Percentiles rank a stretch among this genome's conserved stretches.
These are phyloP conservation scores for Phtheirospermum japonicum DNA, from an alignment of 257 asterid species.

Conservation along the genomic window DNA sequence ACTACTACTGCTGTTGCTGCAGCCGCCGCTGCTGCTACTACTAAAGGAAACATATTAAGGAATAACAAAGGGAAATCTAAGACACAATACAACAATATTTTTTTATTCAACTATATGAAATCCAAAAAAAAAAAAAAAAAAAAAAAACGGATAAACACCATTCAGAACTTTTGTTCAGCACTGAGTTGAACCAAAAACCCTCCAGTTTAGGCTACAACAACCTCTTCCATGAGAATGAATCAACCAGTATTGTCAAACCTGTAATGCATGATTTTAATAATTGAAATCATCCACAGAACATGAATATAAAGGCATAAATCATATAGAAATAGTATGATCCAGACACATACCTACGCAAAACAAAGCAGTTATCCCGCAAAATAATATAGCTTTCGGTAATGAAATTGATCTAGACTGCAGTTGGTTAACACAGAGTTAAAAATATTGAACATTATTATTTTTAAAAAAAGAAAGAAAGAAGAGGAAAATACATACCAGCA, in stretches of 20 bases:
- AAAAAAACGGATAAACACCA: conserved; percentile 92
- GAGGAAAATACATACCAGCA: conserved; percentile 60
- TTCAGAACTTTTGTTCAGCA: conserved; percentile 91
- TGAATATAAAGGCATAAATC: conserved; percentile 15
- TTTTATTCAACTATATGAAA: not conserved
- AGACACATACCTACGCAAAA: conserved; percentile 68
- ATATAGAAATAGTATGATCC: conserved; percentile 15
- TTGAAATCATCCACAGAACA: conserved; percentile 16
- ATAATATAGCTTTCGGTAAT: conserved; percentile 63
- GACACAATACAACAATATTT: not conserved
- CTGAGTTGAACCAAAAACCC: conserved; percentile 98
- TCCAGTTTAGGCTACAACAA: conserved; percentile 86
- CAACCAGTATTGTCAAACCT: conserved; percentile 77
- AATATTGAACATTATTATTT: no score
- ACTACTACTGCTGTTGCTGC: no score
- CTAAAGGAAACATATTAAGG: conserved; percentile 35
- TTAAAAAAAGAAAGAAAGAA: not conserved
- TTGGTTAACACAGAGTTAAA: conserved; percentile 30
- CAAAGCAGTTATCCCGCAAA: conserved; percentile 52
- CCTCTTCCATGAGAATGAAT: conserved; percentile 82
- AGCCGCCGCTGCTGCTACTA: no score
- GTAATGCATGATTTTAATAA: conserved; percentile 29
- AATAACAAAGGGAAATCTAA: conserved; percentile 11
- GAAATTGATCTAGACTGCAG: conserved; percentile 83
- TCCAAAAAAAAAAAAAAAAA: not conserved